phyloP scores from a whole-genome alignment of 2,329 filamentous ascomycete species.

The Aspergillus pseudoterreus region DNA sequence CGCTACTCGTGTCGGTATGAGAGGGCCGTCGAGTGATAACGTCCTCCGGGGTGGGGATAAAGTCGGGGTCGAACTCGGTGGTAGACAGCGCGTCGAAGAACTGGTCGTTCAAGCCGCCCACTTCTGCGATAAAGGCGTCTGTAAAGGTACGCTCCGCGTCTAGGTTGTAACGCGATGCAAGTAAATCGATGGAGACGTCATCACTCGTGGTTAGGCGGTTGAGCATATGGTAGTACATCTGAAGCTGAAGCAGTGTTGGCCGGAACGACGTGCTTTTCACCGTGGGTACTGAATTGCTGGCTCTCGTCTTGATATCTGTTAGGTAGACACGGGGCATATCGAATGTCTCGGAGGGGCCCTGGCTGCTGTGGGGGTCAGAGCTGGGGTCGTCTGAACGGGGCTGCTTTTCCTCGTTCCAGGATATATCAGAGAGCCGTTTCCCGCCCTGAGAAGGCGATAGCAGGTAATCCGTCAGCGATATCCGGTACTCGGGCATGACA shows the following conservation, averaged over 20 bases:
- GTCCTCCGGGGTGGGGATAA: conserved; percentile 22
- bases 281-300: conserved; percentile 58
- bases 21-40: conserved; percentile 6
- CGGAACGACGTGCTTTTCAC: conserved; percentile 58
- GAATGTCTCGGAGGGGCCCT: conserved; percentile 19
- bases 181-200: conserved; percentile 62
- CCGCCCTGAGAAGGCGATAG: conserved; percentile 35
- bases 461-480: conserved; percentile 44
- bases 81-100: conserved; percentile 51
- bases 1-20: conserved; percentile 12
- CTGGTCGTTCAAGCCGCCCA: conserved; percentile 65
- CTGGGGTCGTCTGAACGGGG: conserved; percentile 9
- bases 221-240: conserved; percentile 85
- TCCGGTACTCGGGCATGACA: conserved; percentile 42
- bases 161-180: conserved; percentile 71
- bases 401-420: conserved; percentile 13
- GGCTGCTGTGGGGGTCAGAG: conserved; percentile 2
- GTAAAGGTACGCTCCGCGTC: conserved; percentile 66
- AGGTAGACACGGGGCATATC: conserved; percentile 60
- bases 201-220: conserved; percentile 65
- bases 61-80: conserved; percentile 26
- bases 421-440: conserved; percentile 31
- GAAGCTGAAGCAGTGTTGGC: conserved; percentile 80
- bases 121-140: conserved; percentile 72
- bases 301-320: conserved; percentile 82